These are phyloP conservation scores for barley (Hordeum vulgare) DNA, from an alignment of 176 grass and related monocot species.

Conservation along the genomic window MorexV3_pseudomolecules_assembly NC_058524.1:394092820-394093319, in stretches of 20 bases:
- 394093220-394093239: background rate
- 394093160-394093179: background rate
- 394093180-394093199: slow-evolving; percentile 2
- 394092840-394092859: slow-evolving; percentile 16
- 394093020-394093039: slow-evolving; percentile 67
- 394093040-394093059: slow-evolving; percentile 78
- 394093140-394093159: background rate
- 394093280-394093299: background rate
- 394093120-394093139: background rate
- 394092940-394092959: slow-evolving; percentile 75
- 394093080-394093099: background rate
- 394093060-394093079: slow-evolving; percentile 66
- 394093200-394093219: background rate
- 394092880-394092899: slow-evolving; percentile 64
- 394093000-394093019: slow-evolving; percentile 71
- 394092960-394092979: slow-evolving; percentile 67
- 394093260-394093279: background rate
- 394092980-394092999: slow-evolving; percentile 59
- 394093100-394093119: background rate
- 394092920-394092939: slow-evolving; percentile 63
- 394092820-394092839: background rate
- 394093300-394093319: background rate
- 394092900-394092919: slow-evolving; percentile 67
- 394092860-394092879: slow-evolving; percentile 43
- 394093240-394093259: background rate